Evolutionary conservation across 371 early-diverging fungal genomes (phyloP), one percentile per base, ranked within the genome.

Genomic region (Coemansia sp.): DNA sequence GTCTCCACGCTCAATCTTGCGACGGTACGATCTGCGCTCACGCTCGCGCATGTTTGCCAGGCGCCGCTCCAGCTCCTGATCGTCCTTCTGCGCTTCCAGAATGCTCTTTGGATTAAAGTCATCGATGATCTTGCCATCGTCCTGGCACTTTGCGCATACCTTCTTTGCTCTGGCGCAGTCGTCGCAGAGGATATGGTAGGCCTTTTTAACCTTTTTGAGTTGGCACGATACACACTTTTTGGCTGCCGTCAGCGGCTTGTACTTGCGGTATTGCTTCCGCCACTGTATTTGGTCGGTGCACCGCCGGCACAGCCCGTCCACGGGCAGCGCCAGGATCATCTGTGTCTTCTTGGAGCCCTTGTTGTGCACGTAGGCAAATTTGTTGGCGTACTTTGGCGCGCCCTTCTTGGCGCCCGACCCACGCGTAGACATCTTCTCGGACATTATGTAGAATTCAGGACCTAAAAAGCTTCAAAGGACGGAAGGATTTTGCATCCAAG

Each of bases 151-250:
- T 10, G 96, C 97, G 67, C 97, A 98, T 27, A 94, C 93, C 52
- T 86, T 84, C 78, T 89, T 90, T 11, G 73, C 77, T 51, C 69
- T 66, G 2, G 96, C 94, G 70, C 99, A 98, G 50, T 84, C 84
- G 72, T 88, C 84, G 82, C 99, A 98, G 13, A 95, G 79, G 22
- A 95, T 89, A 82, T 97, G 99, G 82, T 98, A 98, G 5, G 97
- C 96, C 66, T 95, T 94, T 67, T 86, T 92, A 68, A 98, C 87
- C 6, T 87, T 80, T 75, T 93, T 95, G 72, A 91, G 86, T 56
- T 88, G 71, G 82, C 97, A 78, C 26, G 11, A 24, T 27, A 77
- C 71, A 52, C 97, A 98, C 80, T 87, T 92, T 79, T 94, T 94
- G 54, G 90, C 85, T 26, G 85, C 86, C 7, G 95, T 93, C 71